Evolutionary conservation across 139 green algal genomes (phyloP).

Genomic region (Dunaliella primolecta): DNA sequence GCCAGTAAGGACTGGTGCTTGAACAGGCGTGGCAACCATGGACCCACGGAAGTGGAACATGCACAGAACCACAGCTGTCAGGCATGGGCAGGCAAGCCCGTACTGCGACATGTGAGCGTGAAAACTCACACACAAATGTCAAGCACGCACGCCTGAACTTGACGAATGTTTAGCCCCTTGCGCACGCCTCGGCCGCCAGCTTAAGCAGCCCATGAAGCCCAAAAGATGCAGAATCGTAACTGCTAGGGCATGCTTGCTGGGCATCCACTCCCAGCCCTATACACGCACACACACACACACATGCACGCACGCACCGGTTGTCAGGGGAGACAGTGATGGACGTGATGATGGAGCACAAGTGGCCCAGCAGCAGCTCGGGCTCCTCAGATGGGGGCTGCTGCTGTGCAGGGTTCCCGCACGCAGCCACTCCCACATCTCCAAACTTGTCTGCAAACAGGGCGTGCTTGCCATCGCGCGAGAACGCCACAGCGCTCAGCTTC

Average conservation of each 20-base stretch:
- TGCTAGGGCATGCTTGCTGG: neutral
- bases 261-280: neutral
- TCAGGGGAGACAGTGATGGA: conserved; percentile 49
- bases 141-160: no score
- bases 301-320: conserved; percentile 30
- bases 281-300: neutral
- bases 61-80: no score
- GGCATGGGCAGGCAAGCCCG: no score
- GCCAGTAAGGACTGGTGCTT: no score
- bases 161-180: no score
- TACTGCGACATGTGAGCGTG: no score
- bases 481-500: conserved; percentile 59
- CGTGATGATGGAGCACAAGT: conserved; percentile 80
- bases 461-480: conserved; percentile 49
- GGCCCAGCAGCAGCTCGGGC: conserved; percentile 66
- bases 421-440: conserved; percentile 64
- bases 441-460: conserved; percentile 81
- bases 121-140: no score
- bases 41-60: no score
- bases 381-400: conserved; percentile 2
- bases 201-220: neutral
- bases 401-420: neutral
- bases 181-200: no score
- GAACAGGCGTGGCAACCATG: no score
- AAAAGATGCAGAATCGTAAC: neutral